Conservation (phyloP, 441 rosid genomes). For the Erodium chrysanthum region DNA sequence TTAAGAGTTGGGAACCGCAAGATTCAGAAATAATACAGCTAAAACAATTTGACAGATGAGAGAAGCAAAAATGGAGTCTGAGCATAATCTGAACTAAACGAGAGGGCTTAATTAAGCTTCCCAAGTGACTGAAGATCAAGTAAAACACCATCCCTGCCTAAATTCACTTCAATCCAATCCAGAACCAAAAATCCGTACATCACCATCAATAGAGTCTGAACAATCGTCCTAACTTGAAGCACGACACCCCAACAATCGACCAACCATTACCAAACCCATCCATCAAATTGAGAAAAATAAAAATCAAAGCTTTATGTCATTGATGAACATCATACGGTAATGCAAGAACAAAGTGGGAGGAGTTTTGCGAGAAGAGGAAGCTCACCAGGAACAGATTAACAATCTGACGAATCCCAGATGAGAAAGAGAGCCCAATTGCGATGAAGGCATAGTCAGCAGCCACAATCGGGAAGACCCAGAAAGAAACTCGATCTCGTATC, state of each 20-base stretch:
- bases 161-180: not conserved
- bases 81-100: not conserved
- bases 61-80: not conserved
- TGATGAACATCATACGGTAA: too few relatives aligned
- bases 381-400: constrained; percentile 31
- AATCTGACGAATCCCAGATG: constrained; percentile 38
- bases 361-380: constrained; percentile 15
- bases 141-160: not conserved
- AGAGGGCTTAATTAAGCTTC: not conserved
- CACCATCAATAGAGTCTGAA: not conserved
- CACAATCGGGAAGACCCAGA: too few relatives aligned
- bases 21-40: not conserved
- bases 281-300: not conserved
- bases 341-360: too few relatives aligned
- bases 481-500: not conserved
- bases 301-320: not conserved
- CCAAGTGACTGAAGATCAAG: not conserved
- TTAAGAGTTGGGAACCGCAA: not conserved
- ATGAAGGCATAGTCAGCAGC: too few relatives aligned
- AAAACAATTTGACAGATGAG: not conserved
- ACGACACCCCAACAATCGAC: not conserved
- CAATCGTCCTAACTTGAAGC: not conserved
- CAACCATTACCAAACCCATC: not conserved
- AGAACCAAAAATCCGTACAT: not conserved
- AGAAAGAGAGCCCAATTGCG: constrained; percentile 35